These are phyloP conservation scores for Citeromyces matritensis DNA, from an alignment of 805 yeast species.

Conservation along the genomic window DNA sequence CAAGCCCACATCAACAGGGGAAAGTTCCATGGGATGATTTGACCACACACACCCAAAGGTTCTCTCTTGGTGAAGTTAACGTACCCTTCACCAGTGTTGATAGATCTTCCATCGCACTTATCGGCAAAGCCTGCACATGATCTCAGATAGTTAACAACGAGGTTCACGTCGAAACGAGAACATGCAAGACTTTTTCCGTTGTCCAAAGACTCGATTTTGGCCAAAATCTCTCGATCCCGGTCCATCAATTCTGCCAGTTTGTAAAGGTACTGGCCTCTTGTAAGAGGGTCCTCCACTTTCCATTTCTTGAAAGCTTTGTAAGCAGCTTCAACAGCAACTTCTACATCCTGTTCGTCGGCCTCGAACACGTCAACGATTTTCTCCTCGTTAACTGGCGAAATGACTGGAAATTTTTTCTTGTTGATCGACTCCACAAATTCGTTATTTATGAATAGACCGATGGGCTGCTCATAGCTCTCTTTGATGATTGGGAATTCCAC, in stretches of 20 bases:
- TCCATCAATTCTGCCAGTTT: conserved; percentile 35
- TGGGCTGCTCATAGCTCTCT: conserved; percentile 26
- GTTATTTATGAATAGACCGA: conserved; percentile 48
- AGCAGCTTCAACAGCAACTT: conserved; percentile 79
- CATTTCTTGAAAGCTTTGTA: conserved; percentile 47
- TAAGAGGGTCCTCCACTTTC: conserved; percentile 31
- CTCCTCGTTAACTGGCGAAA: conserved; percentile 60
- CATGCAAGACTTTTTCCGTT: conserved; percentile 39
- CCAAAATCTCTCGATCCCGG: conserved; percentile 30
- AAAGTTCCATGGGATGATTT: conserved; percentile 62
- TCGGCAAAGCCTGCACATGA: conserved; percentile 71
- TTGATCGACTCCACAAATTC: conserved; percentile 25
- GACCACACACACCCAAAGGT: conserved; percentile 60
- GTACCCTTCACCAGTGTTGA: conserved; percentile 42
- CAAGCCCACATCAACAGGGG: conserved; percentile 55
- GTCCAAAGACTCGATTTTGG: conserved; percentile 43
- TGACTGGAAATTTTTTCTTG: conserved; percentile 45
- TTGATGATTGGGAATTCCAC: no score
- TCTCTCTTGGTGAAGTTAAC: conserved; percentile 49
- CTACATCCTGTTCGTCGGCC: conserved; percentile 90
- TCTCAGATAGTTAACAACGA: conserved; percentile 37
- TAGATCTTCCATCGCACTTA: conserved; percentile 48
- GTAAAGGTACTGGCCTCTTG: conserved; percentile 26
- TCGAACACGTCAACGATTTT: conserved; percentile 54
- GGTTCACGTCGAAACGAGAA: conserved; percentile 44